Percentiles rank a stretch among this genome's conserved stretches.
These are phyloP conservation scores for Stagonosporopsis chrysanthemi DNA, from an alignment of 2,329 filamentous ascomycete genomes.

Conservation along the genomic window DNA sequence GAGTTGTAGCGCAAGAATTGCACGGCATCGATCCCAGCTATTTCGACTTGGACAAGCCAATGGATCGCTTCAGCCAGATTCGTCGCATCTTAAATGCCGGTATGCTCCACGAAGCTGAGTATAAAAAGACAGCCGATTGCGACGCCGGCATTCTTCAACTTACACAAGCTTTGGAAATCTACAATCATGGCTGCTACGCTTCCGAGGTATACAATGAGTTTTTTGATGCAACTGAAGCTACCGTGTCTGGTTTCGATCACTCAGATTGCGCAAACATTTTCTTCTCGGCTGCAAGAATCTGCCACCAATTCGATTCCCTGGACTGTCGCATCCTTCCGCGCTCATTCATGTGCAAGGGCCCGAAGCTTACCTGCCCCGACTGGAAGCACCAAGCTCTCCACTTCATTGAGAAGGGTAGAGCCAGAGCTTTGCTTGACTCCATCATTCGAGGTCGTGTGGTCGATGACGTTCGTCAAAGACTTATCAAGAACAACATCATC, in stretches of 20 bases:
- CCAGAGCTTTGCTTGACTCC: constrained; percentile 1
- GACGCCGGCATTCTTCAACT: not conserved
- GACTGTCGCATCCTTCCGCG: not conserved
- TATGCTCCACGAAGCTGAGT: not conserved
- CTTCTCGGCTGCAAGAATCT: constrained; percentile 2
- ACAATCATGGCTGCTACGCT: constrained; percentile 4
- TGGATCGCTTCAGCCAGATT: constrained; percentile 2
- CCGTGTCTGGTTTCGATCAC: not conserved
- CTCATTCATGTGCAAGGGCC: not conserved
- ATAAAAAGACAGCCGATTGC: not conserved
- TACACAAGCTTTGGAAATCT: not conserved
- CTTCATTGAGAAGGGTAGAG: not conserved
- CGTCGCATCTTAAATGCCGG: constrained; percentile 1
- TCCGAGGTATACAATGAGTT: not conserved
- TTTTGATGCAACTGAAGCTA: not conserved
- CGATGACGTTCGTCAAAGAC: not conserved
- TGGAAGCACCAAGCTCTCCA: constrained; percentile 4
- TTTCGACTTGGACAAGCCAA: constrained; percentile 1
- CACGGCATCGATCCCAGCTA: not conserved
- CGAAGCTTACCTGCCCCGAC: not conserved
- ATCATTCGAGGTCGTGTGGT: not conserved
- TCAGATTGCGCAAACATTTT: constrained; percentile 4
- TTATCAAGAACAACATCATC: not conserved
- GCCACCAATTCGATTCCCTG: not conserved
- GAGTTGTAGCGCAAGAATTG: not conserved